Evolutionary conservation across 495 filamentous ascomycete species (phyloP).

Genomic region (Penicillium alfredii): DNA sequence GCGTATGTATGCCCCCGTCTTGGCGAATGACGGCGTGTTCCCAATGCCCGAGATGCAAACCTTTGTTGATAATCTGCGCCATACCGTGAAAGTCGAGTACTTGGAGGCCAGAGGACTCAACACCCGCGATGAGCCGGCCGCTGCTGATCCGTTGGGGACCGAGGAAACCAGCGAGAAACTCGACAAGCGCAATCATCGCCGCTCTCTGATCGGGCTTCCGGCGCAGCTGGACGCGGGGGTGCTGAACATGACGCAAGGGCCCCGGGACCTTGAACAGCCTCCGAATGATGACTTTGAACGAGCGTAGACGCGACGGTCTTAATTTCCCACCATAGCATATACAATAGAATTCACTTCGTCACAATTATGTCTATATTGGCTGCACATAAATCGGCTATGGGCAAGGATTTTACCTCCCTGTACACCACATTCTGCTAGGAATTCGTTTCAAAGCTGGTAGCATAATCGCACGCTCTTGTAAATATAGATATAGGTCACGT

Average conservation of each 20-base stretch:
- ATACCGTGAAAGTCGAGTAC: slow-evolving; percentile 50
- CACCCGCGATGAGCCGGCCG: slow-evolving; percentile 28
- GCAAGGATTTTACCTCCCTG: too few relatives aligned
- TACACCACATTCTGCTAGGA: too few relatives aligned
- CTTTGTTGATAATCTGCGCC: slow-evolving; percentile 58
- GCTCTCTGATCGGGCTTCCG: slow-evolving; percentile 34
- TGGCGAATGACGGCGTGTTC: slow-evolving; percentile 51
- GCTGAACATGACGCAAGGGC: slow-evolving; percentile 23
- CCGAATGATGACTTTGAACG: slow-evolving; percentile 51
- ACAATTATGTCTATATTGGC: too few relatives aligned
- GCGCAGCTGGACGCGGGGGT: slow-evolving; percentile 31
- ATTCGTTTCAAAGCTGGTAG: too few relatives aligned
- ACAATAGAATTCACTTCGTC: slow-evolving; percentile 16
- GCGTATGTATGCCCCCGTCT: slow-evolving; percentile 57
- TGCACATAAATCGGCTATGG: too few relatives aligned
- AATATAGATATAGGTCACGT: too few relatives aligned
- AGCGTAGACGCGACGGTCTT: slow-evolving; percentile 25
- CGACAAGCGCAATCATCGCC: slow-evolving; percentile 37
- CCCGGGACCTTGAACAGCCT: slow-evolving; percentile 23
- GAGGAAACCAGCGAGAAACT: slow-evolving; percentile 59
- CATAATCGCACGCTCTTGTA: too few relatives aligned
- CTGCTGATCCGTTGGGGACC: slow-evolving; percentile 29
- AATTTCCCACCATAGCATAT: slow-evolving; percentile 22
- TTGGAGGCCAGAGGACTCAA: slow-evolving; percentile 33
- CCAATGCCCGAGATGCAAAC: slow-evolving; percentile 49